Conservation (phyloP, 2,329 filamentous ascomycete genomes). For the Aspergillus candidus region DNA sequence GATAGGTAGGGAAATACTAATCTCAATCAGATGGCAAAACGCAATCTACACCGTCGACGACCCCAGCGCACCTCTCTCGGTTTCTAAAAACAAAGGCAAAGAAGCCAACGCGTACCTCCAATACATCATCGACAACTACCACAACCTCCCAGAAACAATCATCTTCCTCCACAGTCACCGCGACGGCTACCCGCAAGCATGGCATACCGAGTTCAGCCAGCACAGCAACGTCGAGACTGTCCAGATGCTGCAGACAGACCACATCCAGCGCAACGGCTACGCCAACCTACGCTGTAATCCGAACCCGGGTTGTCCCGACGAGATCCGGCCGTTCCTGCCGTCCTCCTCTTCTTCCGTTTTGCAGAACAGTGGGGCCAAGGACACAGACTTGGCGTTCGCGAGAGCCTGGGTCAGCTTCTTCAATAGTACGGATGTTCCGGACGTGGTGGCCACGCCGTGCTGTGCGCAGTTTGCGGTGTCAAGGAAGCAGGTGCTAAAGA, state of each 20-base stretch:
- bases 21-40: slow-evolving; percentile 34
- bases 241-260: slow-evolving; percentile 42
- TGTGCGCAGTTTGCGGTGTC: slow-evolving; percentile 62
- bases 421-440: slow-evolving; percentile 38
- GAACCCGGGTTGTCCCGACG: slow-evolving; percentile 30
- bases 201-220: slow-evolving; percentile 52
- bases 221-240: slow-evolving; percentile 49
- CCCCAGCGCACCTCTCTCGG: slow-evolving; percentile 15
- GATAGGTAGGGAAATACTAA: background rate
- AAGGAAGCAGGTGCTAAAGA: slow-evolving; percentile 44
- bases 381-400: slow-evolving; percentile 23
- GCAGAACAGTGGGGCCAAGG: slow-evolving; percentile 3
- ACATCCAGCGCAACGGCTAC: slow-evolving; percentile 49
- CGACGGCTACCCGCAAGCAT: slow-evolving; percentile 31
- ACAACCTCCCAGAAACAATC: slow-evolving; percentile 45
- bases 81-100: slow-evolving; percentile 36
- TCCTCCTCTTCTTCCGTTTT: no score
- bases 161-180: slow-evolving; percentile 55
- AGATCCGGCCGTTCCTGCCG: slow-evolving; percentile 22
- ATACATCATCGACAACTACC: slow-evolving; percentile 42
- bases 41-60: slow-evolving; percentile 40
- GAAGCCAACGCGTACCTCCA: slow-evolving; percentile 42
- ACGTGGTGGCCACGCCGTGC: slow-evolving; percentile 50
- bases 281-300: slow-evolving; percentile 52
- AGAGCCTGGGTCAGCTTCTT: slow-evolving; percentile 24